phyloP scores from a whole-genome alignment of 73 alveolate species.

The Paramecium octaurelia region DNA sequence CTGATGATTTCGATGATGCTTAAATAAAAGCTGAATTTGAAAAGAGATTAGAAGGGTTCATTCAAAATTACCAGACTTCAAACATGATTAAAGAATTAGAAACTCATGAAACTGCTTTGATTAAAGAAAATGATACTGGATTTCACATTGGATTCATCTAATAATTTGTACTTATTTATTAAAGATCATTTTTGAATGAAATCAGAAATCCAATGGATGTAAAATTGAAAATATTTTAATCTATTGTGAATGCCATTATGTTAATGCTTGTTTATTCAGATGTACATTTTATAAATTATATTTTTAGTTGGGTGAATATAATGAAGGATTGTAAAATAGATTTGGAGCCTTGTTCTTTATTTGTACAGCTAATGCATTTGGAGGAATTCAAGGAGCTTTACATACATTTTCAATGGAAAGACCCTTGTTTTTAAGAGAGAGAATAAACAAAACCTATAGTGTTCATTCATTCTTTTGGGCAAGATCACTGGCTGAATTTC shows the following conservation, averaged over 20 bases:
- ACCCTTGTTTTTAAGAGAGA: constrained; percentile 74
- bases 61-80: constrained; percentile 14
- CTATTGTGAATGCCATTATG: constrained; percentile 63
- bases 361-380: constrained; percentile 58
- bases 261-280: constrained; percentile 63
- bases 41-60: constrained; percentile 32
- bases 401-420: constrained; percentile 70
- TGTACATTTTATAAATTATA: neutral
- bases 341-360: constrained; percentile 65
- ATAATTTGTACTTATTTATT: constrained; percentile 40
- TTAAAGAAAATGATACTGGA: constrained; percentile 44
- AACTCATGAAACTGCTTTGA: neutral
- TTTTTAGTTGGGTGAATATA: constrained; percentile 34
- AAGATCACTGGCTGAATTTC: constrained; percentile 67
- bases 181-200: constrained; percentile 53
- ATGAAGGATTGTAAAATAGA: constrained; percentile 53
- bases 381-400: constrained; percentile 53
- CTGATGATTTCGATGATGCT: constrained; percentile 49
- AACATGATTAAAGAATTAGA: constrained; percentile 29
- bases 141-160: constrained; percentile 50
- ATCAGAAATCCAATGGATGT: constrained; percentile 68
- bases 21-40: constrained; percentile 43
- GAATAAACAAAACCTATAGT: constrained; percentile 66
- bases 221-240: constrained; percentile 58
- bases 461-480: constrained; percentile 68